phyloP scores from a whole-genome alignment of 192 early-diverging fungal genomes.

The Kickxella alabastrina region DNA sequence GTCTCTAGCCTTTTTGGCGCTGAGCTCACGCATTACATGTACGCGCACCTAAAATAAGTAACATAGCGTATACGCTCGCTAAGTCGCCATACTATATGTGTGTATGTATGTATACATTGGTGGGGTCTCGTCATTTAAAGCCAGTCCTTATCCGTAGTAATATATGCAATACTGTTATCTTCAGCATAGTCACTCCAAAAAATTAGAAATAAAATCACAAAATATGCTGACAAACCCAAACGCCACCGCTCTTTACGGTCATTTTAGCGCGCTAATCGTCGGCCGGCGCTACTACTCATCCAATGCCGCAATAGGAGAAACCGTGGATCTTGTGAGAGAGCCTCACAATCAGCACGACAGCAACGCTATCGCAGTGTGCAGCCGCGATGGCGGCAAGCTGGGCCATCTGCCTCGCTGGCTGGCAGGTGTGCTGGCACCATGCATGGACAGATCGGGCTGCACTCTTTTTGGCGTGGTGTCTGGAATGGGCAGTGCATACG shows the following conservation, averaged over 20 bases:
- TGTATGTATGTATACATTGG: too few relatives aligned
- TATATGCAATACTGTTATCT: too few relatives aligned
- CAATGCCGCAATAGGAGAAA: conserved; percentile 1
- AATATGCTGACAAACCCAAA: too few relatives aligned
- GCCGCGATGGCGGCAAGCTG: conserved; percentile 2
- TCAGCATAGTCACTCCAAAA: too few relatives aligned
- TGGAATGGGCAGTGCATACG: conserved; percentile 16
- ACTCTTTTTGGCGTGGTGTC: conserved; percentile 15
- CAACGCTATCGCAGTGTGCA: conserved; percentile 27
- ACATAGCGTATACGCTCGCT: too few relatives aligned
- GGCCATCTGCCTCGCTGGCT: conserved; percentile 42
- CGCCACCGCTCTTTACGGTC: conserved; percentile 9
- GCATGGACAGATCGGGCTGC: conserved; percentile 21
- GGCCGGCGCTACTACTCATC: conserved; percentile 27
- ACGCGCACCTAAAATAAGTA: too few relatives aligned
- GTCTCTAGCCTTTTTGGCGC: too few relatives aligned
- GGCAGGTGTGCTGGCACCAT: conserved; percentile 33
- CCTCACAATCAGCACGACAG: conserved; percentile 17
- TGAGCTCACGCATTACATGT: too few relatives aligned
- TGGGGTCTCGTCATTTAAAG: too few relatives aligned
- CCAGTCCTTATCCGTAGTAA: too few relatives aligned
- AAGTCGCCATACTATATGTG: too few relatives aligned
- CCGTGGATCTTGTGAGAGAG: conserved; percentile 11
- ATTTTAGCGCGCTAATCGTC: conserved; percentile 29
- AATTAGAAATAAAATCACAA: too few relatives aligned